phyloP scores from a whole-genome alignment of 2,329 filamentous ascomycete genomes.

The Alternaria panax region DNA sequence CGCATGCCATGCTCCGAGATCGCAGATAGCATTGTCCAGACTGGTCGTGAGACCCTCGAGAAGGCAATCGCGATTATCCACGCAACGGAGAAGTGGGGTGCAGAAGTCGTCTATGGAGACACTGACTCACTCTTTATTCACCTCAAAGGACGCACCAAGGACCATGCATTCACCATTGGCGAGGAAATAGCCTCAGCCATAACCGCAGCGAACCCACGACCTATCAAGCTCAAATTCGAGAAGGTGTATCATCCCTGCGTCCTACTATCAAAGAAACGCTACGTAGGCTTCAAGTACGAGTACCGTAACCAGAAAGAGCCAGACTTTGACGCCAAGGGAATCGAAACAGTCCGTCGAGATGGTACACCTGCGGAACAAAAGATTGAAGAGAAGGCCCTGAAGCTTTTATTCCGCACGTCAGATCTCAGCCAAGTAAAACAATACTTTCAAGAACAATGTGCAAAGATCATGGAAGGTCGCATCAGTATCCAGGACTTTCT shows the following conservation, averaged over 20 bases:
- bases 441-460: slow-evolving; percentile 90
- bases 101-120: slow-evolving; percentile 97
- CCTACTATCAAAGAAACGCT: slow-evolving; percentile 93
- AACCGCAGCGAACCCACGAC: slow-evolving; percentile 87
- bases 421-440: slow-evolving; percentile 87
- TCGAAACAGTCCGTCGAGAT: slow-evolving; percentile 94
- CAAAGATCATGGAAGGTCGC: slow-evolving; percentile 87
- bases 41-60: slow-evolving; percentile 91
- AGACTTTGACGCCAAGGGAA: slow-evolving; percentile 97
- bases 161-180: slow-evolving; percentile 90
- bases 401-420: slow-evolving; percentile 85
- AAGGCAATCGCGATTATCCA: slow-evolving; percentile 93
- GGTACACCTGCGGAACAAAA: slow-evolving; percentile 96
- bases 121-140: slow-evolving; percentile 95
- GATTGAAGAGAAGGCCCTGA: slow-evolving; percentile 91
- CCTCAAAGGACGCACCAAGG: slow-evolving; percentile 83
- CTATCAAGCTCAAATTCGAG: slow-evolving; percentile 96
- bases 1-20: slow-evolving; percentile 98
- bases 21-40: slow-evolving; percentile 97
- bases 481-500: slow-evolving; percentile 96
- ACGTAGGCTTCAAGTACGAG: slow-evolving; percentile 98
- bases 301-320: slow-evolving; percentile 75
- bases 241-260: slow-evolving; percentile 98
- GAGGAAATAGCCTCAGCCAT: slow-evolving; percentile 89
- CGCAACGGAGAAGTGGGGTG: slow-evolving; percentile 83